Evolutionary conservation across 1,284 basidiomycete genomes (phyloP).

Genomic region (Naganishia albida): DNA sequence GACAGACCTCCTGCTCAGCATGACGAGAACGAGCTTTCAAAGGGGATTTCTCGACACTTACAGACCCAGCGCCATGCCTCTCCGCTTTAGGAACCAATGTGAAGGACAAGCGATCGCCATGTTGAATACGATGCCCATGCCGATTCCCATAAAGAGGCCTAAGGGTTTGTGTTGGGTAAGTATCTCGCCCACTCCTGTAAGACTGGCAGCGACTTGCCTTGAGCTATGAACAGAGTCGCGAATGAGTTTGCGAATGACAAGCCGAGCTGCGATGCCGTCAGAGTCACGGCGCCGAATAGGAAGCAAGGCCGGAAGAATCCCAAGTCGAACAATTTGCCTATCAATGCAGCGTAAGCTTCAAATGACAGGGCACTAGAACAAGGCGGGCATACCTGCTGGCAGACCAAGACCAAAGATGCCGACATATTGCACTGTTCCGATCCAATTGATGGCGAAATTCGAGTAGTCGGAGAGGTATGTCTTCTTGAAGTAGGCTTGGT

Average conservation of each 20-base stretch:
- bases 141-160: conserved; percentile 26
- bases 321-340: conserved; percentile 25
- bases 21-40: background rate
- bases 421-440: conserved; percentile 24
- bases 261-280: conserved; percentile 18
- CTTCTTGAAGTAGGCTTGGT: conserved; percentile 22
- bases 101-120: conserved; percentile 25
- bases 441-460: conserved; percentile 27
- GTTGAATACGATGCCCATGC: conserved; percentile 25
- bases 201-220: conserved; percentile 3
- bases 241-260: conserved; percentile 24
- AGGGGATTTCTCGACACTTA: background rate
- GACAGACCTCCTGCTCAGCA: background rate
- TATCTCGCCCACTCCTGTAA: too few relatives aligned
- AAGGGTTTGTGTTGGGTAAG: background rate
- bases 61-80: conserved; percentile 26
- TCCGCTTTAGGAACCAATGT: conserved; percentile 20
- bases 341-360: background rate
- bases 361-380: background rate
- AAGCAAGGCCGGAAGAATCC: conserved; percentile 26
- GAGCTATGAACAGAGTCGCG: conserved; percentile 18
- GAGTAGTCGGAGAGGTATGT: conserved; percentile 18
- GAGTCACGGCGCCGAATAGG: conserved; percentile 4
- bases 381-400: conserved; percentile 2
- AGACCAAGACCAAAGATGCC: conserved; percentile 25